Conservation (phyloP, 768 basidiomycete species). For the Clavaria fumosa region DNA sequence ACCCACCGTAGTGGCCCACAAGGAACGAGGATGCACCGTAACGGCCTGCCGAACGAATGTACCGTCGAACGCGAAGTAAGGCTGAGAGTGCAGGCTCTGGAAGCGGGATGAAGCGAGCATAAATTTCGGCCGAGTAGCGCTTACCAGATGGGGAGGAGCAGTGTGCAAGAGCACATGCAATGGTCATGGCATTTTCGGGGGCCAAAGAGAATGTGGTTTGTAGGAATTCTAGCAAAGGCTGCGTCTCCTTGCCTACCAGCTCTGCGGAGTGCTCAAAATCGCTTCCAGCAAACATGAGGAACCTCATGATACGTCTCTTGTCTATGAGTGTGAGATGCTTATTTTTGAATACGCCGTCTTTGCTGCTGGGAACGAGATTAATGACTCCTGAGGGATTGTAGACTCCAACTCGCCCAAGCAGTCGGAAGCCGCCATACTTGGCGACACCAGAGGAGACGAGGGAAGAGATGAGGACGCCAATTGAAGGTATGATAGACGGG, state of each 20-base stretch:
- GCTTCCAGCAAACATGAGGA: constrained; percentile 64
- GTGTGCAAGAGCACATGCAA: constrained; percentile 69
- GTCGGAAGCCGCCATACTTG: constrained; percentile 80
- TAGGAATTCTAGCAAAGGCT: constrained; percentile 52
- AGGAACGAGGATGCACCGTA: constrained; percentile 78
- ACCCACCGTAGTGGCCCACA: constrained; percentile 88
- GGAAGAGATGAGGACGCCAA: constrained; percentile 64
- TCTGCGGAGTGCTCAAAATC: constrained; percentile 57
- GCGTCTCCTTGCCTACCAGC: constrained; percentile 35
- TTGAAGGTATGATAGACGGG: constrained; percentile 66
- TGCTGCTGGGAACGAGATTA: constrained; percentile 70
- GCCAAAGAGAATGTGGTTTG: constrained; percentile 45
- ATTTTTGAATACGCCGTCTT: constrained; percentile 87
- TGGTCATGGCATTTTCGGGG: constrained; percentile 36
- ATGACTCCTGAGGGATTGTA: constrained; percentile 32
- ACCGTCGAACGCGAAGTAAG: constrained; percentile 53
- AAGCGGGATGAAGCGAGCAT: constrained; percentile 1
- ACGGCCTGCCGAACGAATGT: constrained; percentile 65
- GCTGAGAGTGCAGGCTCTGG: constrained; percentile 48
- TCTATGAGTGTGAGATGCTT: constrained; percentile 61
- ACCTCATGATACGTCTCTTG: constrained; percentile 86
- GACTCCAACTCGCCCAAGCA: constrained; percentile 57
- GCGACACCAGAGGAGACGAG: constrained; percentile 74
- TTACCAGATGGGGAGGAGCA: constrained; percentile 45
- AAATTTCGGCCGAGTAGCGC: too few relatives aligned